Evolutionary conservation across 768 basidiomycete species (phyloP).

Genomic region (Lyophyllum shimeji): DNA sequence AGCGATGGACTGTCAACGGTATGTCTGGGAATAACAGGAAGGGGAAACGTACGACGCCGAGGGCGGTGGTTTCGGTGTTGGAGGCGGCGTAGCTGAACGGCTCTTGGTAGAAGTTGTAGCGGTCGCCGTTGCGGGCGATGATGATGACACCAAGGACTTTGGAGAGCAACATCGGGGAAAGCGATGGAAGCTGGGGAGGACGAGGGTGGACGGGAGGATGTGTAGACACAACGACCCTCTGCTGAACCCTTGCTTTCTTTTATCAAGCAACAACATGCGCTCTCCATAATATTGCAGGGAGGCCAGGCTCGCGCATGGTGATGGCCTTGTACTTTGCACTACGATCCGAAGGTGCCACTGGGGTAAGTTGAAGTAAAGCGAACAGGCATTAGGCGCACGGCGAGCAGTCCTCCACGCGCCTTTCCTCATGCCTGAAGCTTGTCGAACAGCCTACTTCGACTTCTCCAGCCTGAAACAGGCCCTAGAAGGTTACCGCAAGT

Average conservation of each 20-base stretch:
- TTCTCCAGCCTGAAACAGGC: too few species aligned
- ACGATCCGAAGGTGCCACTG: not conserved
- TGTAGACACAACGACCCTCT: constrained; percentile 18
- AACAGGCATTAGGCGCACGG: constrained; percentile 1
- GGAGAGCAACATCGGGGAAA: constrained; percentile 40
- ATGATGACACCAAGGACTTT: constrained; percentile 78
- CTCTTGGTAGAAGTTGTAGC: constrained; percentile 67
- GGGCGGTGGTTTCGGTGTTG: constrained; percentile 70
- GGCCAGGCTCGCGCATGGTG: constrained; percentile 15
- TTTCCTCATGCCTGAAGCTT: not conserved
- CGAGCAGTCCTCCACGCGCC: not conserved
- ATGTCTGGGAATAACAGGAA: not conserved
- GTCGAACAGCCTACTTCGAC: not conserved
- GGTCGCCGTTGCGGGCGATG: constrained; percentile 79
- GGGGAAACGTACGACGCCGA: constrained; percentile 58
- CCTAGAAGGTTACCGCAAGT: not conserved
- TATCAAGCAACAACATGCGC: constrained; percentile 11
- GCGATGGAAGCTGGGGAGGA: constrained; percentile 15
- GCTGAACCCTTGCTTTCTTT: not conserved
- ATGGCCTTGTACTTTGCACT: constrained; percentile 7
- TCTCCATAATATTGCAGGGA: not conserved
- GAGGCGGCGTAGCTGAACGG: constrained; percentile 63
- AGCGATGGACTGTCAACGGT: not conserved
- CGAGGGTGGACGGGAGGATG: constrained; percentile 14
- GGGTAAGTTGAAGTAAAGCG: constrained; percentile 2